phyloP scores from a whole-genome alignment of 1,139 yeast genomes.

The Eremothecium coryli region DNA sequence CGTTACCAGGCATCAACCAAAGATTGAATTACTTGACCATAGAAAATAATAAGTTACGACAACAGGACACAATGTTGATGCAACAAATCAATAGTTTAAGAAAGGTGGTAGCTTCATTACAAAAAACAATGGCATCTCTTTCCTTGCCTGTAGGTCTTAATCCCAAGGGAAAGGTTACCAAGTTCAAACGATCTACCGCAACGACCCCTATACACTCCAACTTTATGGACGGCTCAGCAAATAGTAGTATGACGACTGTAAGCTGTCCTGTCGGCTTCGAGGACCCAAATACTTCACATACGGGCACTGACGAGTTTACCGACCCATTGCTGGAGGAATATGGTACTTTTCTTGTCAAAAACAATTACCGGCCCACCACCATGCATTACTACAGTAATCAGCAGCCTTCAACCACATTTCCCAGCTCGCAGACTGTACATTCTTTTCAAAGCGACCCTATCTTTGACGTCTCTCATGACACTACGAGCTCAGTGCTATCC shows the following conservation, averaged over 20 bases:
- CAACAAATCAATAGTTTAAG: slow-evolving; percentile 5
- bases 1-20: slow-evolving; percentile 8
- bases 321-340: slow-evolving; percentile 3
- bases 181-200: slow-evolving; percentile 3
- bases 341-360: slow-evolving; percentile 3
- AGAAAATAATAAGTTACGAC: slow-evolving; percentile 7
- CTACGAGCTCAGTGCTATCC: background rate
- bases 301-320: slow-evolving; percentile 2
- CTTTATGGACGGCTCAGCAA: slow-evolving; percentile 1
- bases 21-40: slow-evolving; percentile 5
- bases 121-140: slow-evolving; percentile 1
- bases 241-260: background rate
- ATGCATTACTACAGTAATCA: background rate
- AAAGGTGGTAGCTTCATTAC: slow-evolving; percentile 1
- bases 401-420: background rate
- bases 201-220: slow-evolving; percentile 1
- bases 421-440: background rate
- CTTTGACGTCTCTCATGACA: slow-evolving; percentile 1
- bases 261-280: background rate
- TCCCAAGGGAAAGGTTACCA: slow-evolving; percentile 4
- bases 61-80: slow-evolving; percentile 6
- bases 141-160: background rate
- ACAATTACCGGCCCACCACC: background rate
- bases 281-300: background rate
- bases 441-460: slow-evolving; percentile 2